Base-by-base conservation (phyloP, 1,139 yeast species). In the Kodamaea plutei region DNA sequence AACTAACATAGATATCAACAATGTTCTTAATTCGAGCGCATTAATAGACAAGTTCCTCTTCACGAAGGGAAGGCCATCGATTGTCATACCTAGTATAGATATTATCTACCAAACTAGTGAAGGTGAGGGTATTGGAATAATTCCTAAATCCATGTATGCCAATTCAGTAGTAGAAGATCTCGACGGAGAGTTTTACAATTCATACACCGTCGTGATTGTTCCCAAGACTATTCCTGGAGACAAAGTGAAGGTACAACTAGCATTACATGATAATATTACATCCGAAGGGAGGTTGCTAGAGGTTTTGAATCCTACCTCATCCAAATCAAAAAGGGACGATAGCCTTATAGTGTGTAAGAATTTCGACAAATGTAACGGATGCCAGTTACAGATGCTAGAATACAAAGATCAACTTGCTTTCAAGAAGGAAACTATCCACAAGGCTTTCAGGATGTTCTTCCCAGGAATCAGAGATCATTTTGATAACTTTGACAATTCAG, bases 351-450 rank as follows among this genome's bases (percentile, higher is more conserved):
- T 56, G 2, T 93, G 97, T 62, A 65, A 71, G 32, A 84, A 88
- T 50, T 91, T 89, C 58, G 79, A 87, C 11, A 70, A 69, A 36
- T 89, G 97, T 49, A 52, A 56, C 25, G 74, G 73, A 2, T 68
- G 74, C 37, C 69, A 66, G 31, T 49, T 61, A 10, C 74, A 68
- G 40, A 67, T 67, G 73, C 21, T 67, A n/a, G 37, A 50, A 4
- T 64, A 67, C 35, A 62, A 60, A 4, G 58, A 61, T 10, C 74
- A 68, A 39, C 48, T 68, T 9, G 29, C 40, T 3, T 52, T 52
- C 30, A 68, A 68, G 35, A 50, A 51, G 28, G 28, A 37, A 1
- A 44, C 55, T 1, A 59, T 68, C n/a, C 39, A 47, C 10, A 55
- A 52, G 30, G 73, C 73, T 1, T 68, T 48, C 39, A 31, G 36